Base-by-base conservation (phyloP, 1,139 yeast species). In the Candida labiduridarum region DNA sequence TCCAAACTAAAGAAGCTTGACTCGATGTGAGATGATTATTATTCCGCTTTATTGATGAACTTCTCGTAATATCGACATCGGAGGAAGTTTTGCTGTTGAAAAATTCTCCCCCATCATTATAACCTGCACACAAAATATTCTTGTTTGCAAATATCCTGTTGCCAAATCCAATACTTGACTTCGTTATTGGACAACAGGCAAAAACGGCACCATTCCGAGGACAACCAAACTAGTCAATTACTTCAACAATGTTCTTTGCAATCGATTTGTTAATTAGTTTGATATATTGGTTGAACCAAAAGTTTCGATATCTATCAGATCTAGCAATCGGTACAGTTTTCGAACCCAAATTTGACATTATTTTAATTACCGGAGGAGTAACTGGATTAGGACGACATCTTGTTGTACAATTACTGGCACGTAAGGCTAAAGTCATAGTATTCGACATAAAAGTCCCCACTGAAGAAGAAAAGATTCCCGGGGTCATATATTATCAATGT, bases 341-440 rank as follows among this genome's bases (percentile, higher is more conserved):
- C 54, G 85, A 83, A 39, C 74, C 81, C 0, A 59, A 56, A 47
- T 66, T 69, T 22, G 90, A 88, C 58, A 69, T 87, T 11, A 86
- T 85, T 0, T 66, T 90, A n/a, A 72, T 92, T 25, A 91, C 97
- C 0, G 97, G 97, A 1, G 97, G 97, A 0, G 63, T 80, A 2
- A 70, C 82, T 0, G 97, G 97, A 0, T 71, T 92, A 22, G 97
- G 97, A 0, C 68, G 68, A 44, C 87, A 83, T 51, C 57, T 91
- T n/a, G 88, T 79, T 0, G 54, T 57, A 15, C 62, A 63, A 38
- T 76, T 89, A 49, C 66, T 67, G 3, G 61, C 59, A 10, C 71
- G 74, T 8, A 66, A 67, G 7, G 78, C 79, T 1, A 74, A 63
- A 29, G 85, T 89, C 0, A 80, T 88, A 1, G 86, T 86, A 0